Conservation (phyloP, 2,329 filamentous ascomycete species). For the Alternaria gaisen region DNA sequence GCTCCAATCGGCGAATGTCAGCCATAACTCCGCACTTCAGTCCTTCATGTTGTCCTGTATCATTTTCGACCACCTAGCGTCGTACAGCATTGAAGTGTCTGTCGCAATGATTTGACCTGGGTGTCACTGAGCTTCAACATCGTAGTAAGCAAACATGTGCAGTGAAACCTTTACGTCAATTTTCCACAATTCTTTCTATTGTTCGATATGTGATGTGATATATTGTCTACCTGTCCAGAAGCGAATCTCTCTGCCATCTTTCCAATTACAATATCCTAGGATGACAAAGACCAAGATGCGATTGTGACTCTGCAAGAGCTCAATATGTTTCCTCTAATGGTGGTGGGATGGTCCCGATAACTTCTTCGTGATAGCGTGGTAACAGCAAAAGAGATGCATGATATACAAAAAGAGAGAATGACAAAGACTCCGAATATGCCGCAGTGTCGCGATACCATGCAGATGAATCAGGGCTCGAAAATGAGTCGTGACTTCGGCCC, state of each 20-base stretch:
- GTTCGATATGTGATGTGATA: neutral
- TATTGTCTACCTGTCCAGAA: neutral
- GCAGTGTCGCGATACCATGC: constrained; percentile 13
- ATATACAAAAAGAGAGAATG: constrained; percentile 8
- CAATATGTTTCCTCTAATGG: constrained; percentile 7
- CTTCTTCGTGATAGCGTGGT: constrained; percentile 3
- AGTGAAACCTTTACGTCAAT: neutral
- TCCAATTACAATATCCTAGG: constrained; percentile 14
- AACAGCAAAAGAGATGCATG: neutral
- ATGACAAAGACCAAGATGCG: constrained; percentile 4
- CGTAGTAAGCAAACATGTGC: neutral
- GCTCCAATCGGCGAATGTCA: constrained; percentile 14
- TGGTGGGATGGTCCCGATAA: neutral
- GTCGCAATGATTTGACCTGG: too few relatives aligned
- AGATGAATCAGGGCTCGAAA: neutral
- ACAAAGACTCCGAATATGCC: constrained; percentile 13
- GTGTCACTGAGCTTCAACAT: too few relatives aligned
- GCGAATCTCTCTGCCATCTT: neutral
- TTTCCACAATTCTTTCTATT: neutral
- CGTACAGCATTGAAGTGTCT: too few relatives aligned
- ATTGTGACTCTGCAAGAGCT: neutral
- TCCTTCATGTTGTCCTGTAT: neutral
- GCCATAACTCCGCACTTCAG: constrained; percentile 1
- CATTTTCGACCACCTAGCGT: too few relatives aligned
- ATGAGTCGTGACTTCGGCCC: constrained; percentile 9